Percentiles rank a stretch among this genome's conserved stretches.
phyloP scores from a whole-genome alignment of 202 grass and related monocot genomes.

The Carex arenaria region DNA sequence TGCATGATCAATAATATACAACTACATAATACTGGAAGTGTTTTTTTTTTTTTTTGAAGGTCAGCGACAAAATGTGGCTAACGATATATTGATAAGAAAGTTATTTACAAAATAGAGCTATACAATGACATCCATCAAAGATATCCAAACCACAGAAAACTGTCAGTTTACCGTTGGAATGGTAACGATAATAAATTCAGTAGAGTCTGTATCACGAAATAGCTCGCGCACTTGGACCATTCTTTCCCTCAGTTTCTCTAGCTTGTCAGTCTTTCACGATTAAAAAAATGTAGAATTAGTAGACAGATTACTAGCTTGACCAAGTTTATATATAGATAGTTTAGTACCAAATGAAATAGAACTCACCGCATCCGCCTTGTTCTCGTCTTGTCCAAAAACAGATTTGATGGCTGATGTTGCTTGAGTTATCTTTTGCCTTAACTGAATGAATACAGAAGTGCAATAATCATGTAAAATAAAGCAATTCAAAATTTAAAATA shows the following conservation, averaged over 20 bases:
- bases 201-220: slow-evolving; percentile 75
- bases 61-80: too few relatives aligned
- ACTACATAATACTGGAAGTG: neutral
- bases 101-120: too few relatives aligned
- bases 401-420: slow-evolving; percentile 99
- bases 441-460: slow-evolving; percentile 34
- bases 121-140: too few relatives aligned
- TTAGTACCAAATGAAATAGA: slow-evolving; percentile 12
- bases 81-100: too few relatives aligned
- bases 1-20: neutral
- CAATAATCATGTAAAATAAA: neutral
- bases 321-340: slow-evolving; percentile 5
- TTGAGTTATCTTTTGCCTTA: slow-evolving; percentile 77
- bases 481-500: neutral
- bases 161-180: slow-evolving; percentile 66
- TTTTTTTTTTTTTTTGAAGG: neutral
- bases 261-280: slow-evolving; percentile 67
- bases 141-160: neutral
- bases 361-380: slow-evolving; percentile 71
- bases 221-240: slow-evolving; percentile 87
- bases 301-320: slow-evolving; percentile 10
- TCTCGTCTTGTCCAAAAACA: slow-evolving; percentile 81
- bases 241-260: slow-evolving; percentile 87
- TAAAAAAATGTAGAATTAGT: slow-evolving; percentile 3
- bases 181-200: slow-evolving; percentile 95